Evolutionary conservation across 805 yeast species (phyloP).

Genomic region (Candida andamanensis): DNA sequence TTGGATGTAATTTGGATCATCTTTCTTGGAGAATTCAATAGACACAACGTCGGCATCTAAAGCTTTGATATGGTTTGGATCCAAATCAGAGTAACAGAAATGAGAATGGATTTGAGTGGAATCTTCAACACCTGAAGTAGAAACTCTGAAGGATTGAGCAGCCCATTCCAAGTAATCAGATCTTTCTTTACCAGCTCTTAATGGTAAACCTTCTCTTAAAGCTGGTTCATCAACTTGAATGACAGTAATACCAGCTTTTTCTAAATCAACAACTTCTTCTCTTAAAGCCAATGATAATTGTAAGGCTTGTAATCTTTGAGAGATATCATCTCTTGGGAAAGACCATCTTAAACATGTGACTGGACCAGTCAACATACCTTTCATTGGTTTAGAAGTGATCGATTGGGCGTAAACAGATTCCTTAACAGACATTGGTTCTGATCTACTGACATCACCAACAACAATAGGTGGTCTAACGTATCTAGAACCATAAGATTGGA

Average conservation of each 20-base stretch:
- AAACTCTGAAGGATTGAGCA: constrained; percentile 98
- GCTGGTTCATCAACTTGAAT: constrained; percentile 99
- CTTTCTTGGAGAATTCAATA: constrained; percentile 99
- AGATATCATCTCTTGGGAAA: constrained; percentile 98
- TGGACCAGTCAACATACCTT: constrained; percentile 99
- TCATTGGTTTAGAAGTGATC: constrained; percentile 90
- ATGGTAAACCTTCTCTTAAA: constrained; percentile 99
- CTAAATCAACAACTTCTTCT: constrained; percentile 97
- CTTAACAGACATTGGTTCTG: constrained; percentile 96
- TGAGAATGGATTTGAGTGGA: constrained; percentile 98
- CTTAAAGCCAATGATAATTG: constrained; percentile 97
- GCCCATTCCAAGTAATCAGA: constrained; percentile 97
- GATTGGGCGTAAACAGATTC: constrained; percentile 99
- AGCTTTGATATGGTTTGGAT: constrained; percentile 99
- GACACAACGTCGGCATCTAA: constrained; percentile 99
- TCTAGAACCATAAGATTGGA: constrained; percentile 99
- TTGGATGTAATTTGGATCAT: constrained; percentile 95
- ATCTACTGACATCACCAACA: constrained; percentile 99
- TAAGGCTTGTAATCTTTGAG: constrained; percentile 88
- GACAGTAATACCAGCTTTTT: constrained; percentile 95
- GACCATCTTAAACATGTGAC: constrained; percentile 99
- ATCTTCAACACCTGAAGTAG: constrained; percentile 96
- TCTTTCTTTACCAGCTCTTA: constrained; percentile 97
- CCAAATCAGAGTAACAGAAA: constrained; percentile 99
- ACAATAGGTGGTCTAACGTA: constrained; percentile 99